These are phyloP conservation scores for Uncinocarpus reesii DNA, from an alignment of 2,329 filamentous ascomycete species.

Conservation along the genomic window DNA sequence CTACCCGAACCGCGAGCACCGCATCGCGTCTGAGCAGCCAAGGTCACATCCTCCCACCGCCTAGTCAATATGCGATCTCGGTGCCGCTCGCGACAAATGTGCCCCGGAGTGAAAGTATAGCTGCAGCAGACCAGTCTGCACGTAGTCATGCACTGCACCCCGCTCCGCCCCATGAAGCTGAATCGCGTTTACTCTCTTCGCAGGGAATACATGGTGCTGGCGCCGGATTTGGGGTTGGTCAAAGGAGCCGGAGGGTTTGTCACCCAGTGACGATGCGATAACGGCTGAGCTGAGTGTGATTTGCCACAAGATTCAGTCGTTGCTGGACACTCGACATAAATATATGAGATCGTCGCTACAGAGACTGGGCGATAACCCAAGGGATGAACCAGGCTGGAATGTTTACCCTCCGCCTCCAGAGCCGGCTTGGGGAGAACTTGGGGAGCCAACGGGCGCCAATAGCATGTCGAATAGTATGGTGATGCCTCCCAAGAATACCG, in stretches of 20 bases:
- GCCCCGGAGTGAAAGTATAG: slow-evolving; percentile 22
- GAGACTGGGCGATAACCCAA: slow-evolving; percentile 72
- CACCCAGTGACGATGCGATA: slow-evolving; percentile 65
- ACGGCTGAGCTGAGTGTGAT: slow-evolving; percentile 76
- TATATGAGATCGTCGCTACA: slow-evolving; percentile 83
- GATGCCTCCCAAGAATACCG: slow-evolving; percentile 20
- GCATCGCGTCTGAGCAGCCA: slow-evolving; percentile 20
- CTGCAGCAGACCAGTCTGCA: slow-evolving; percentile 41
- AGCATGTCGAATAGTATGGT: slow-evolving; percentile 24
- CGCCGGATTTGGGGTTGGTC: slow-evolving; percentile 51
- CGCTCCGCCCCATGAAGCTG: slow-evolving; percentile 45
- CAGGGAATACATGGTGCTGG: slow-evolving; percentile 50
- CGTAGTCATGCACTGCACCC: slow-evolving; percentile 44
- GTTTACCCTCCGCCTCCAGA: slow-evolving; percentile 89
- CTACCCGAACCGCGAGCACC: slow-evolving; percentile 21
- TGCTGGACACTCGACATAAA: slow-evolving; percentile 78
- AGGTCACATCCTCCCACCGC: slow-evolving; percentile 10
- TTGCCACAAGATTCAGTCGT: slow-evolving; percentile 78
- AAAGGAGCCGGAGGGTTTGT: slow-evolving; percentile 54
- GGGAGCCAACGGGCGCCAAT: slow-evolving; percentile 32
- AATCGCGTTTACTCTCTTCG: slow-evolving; percentile 42
- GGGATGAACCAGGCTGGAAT: slow-evolving; percentile 69
- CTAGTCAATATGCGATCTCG: slow-evolving; percentile 15
- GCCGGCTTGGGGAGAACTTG: slow-evolving; percentile 69
- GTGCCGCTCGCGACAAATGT: slow-evolving; percentile 17